Evolutionary conservation across 768 basidiomycete species (phyloP).

Genomic region (Podaxis sp.): DNA sequence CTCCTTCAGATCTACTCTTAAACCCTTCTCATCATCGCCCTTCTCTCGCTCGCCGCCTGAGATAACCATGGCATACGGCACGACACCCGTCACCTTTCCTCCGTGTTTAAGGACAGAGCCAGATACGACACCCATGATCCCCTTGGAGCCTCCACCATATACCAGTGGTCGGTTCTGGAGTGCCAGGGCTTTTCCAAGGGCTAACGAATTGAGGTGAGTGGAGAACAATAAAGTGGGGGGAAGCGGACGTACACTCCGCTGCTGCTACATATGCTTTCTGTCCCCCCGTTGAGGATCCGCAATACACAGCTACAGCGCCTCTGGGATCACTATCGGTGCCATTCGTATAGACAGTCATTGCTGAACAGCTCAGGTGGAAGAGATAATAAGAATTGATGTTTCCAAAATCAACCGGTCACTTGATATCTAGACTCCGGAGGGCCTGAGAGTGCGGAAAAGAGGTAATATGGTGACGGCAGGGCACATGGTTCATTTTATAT

Average conservation of each 20-base stretch:
- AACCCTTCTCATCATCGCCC: slow-evolving; percentile 25
- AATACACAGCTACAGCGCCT: slow-evolving; percentile 75
- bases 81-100: slow-evolving; percentile 73
- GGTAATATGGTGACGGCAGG: not conserved
- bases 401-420: not conserved
- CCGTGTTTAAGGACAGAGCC: slow-evolving; percentile 59
- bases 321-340: not conserved
- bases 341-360: not conserved
- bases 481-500: not conserved
- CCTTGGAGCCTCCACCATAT: slow-evolving; percentile 83
- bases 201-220: slow-evolving; percentile 29
- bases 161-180: slow-evolving; percentile 60
- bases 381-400: not conserved
- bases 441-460: not conserved
- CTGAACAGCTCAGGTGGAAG: not conserved
- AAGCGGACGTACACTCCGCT: slow-evolving; percentile 55
- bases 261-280: slow-evolving; percentile 61
- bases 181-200: slow-evolving; percentile 74
- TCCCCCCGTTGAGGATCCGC: slow-evolving; percentile 72
- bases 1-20: slow-evolving; percentile 23
- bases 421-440: not conserved
- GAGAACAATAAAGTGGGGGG: not conserved
- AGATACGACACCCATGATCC: slow-evolving; percentile 87
- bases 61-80: slow-evolving; percentile 73
- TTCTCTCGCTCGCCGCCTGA: slow-evolving; percentile 64